phyloP scores from a whole-genome alignment of 257 asterid species.

The Agastache rugosa region DNA sequence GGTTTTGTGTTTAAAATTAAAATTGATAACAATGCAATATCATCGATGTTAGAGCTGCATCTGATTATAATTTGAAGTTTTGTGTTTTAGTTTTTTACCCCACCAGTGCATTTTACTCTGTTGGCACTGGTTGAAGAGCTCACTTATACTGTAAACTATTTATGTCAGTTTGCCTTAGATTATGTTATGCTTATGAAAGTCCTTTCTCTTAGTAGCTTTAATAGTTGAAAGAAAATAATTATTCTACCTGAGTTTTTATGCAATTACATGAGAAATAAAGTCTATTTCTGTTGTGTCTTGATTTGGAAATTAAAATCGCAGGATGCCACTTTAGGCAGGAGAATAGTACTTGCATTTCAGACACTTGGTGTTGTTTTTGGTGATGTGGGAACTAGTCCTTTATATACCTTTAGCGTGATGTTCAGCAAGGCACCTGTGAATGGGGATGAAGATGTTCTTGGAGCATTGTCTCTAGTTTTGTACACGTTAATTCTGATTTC shows the following conservation, averaged over 20 bases:
- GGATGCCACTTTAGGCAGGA: constrained; percentile 84
- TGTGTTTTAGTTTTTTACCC: constrained; percentile 19
- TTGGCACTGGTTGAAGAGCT: constrained; percentile 1
- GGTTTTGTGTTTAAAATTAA: neutral
- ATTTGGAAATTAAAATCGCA: constrained; percentile 50
- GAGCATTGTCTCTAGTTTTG: constrained; percentile 88
- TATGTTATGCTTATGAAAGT: constrained; percentile 17
- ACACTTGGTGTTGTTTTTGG: constrained; percentile 96
- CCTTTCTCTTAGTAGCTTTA: constrained; percentile 20
- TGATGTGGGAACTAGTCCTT: constrained; percentile 97
- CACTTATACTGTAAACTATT: neutral
- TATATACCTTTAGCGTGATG: constrained; percentile 98
- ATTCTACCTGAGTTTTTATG: constrained; percentile 12
- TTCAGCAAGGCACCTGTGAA: constrained; percentile 97
- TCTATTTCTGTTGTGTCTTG: constrained; percentile 38
- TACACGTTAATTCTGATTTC: constrained; percentile 90
- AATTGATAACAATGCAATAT: neutral
- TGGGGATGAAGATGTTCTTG: constrained; percentile 88
- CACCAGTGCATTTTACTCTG: constrained; percentile 2
- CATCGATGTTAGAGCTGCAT: constrained; percentile 25
- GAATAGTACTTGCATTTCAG: constrained; percentile 74
- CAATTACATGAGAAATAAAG: constrained; percentile 16
- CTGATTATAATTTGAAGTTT: neutral
- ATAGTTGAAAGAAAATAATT: neutral
- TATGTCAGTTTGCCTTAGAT: constrained; percentile 22